Percentiles rank a stretch among this genome's conserved stretches.
phyloP scores from a whole-genome alignment of 2,329 filamentous ascomycete genomes.

The Nigrospora oryzae region DNA sequence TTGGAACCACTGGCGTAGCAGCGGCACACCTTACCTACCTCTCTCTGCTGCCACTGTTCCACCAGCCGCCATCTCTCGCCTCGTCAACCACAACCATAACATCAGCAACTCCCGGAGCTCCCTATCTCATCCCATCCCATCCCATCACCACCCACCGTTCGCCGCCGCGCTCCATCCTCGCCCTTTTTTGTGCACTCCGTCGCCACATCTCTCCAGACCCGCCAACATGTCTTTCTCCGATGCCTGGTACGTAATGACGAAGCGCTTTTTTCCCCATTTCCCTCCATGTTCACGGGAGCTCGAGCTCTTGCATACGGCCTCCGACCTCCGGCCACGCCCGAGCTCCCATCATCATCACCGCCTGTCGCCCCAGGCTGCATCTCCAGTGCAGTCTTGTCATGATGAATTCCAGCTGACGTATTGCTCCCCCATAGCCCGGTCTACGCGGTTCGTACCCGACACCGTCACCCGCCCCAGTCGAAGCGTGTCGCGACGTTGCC shows the following conservation, averaged over 20 bases:
- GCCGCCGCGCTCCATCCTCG: neutral
- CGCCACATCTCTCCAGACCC: slow-evolving; percentile 6
- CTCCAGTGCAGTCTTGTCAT: neutral
- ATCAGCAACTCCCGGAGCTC: too few relatives aligned
- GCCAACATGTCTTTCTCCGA: slow-evolving; percentile 17
- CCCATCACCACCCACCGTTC: slow-evolving; percentile 1
- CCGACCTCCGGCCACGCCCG: slow-evolving; percentile 10
- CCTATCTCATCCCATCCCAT: neutral
- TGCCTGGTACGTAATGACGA: slow-evolving; percentile 24
- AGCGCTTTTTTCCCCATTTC: slow-evolving; percentile 8
- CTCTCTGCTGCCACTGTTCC: too few relatives aligned
- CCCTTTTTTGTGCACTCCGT: slow-evolving; percentile 5
- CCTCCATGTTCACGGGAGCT: slow-evolving; percentile 2
- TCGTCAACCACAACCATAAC: too few relatives aligned
- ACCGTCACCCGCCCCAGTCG: slow-evolving; percentile 5
- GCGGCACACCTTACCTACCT: neutral
- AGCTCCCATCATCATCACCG: slow-evolving; percentile 6
- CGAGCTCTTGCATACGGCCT: neutral
- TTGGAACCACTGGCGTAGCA: neutral
- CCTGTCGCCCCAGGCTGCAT: neutral
- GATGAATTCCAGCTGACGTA: slow-evolving; percentile 11
- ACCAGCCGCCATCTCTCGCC: too few relatives aligned
- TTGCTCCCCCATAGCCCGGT: slow-evolving; percentile 62
- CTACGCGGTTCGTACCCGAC: slow-evolving; percentile 80
- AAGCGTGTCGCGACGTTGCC: neutral